Evolutionary conservation across 108 stramenopile genomes (phyloP).

Genomic region (Stephanodiscus minutulus): DNA sequence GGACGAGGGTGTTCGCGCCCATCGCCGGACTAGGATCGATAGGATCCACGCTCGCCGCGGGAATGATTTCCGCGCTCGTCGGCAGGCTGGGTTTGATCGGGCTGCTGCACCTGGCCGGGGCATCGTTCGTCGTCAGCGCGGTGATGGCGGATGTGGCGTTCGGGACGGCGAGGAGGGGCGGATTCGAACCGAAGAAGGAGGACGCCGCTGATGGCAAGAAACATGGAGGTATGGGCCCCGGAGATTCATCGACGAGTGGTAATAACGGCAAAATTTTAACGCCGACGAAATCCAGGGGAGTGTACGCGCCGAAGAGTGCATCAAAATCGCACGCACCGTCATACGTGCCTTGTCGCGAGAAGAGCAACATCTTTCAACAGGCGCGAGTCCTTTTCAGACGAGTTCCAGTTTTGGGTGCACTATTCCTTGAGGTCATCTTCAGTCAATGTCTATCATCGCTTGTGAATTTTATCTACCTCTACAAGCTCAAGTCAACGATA

Average conservation of each 20-base stretch:
- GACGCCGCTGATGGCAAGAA: conserved; percentile 26
- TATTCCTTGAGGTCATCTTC: conserved; percentile 59
- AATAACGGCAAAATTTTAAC: background rate
- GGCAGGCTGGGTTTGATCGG: conserved; percentile 55
- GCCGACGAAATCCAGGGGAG: conserved; percentile 9
- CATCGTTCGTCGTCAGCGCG: conserved; percentile 46
- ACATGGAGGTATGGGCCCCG: background rate
- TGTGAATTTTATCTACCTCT: conserved; percentile 56
- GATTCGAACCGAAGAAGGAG: conserved; percentile 62
- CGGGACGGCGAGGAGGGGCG: conserved; percentile 36
- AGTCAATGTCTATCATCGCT: conserved; percentile 58
- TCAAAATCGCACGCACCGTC: conserved; percentile 1
- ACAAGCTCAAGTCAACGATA: conserved; percentile 55
- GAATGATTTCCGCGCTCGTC: conserved; percentile 49
- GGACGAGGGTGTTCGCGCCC: conserved; percentile 67
- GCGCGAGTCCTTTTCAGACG: conserved; percentile 47
- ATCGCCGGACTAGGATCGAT: conserved; percentile 77
- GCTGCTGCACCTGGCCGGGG: conserved; percentile 55
- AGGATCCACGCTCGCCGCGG: conserved; percentile 67
- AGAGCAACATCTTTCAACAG: conserved; percentile 40
- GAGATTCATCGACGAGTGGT: background rate
- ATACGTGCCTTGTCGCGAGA: conserved; percentile 21
- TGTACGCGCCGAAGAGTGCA: conserved; percentile 4
- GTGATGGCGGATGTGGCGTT: conserved; percentile 53
- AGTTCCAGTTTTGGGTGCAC: conserved; percentile 57